A percentile compares a stretch with the other conserved stretches of the same genome.
Conservation (phyloP, 1,284 basidiomycete genomes). For the Entoloma clypeatum region DNA sequence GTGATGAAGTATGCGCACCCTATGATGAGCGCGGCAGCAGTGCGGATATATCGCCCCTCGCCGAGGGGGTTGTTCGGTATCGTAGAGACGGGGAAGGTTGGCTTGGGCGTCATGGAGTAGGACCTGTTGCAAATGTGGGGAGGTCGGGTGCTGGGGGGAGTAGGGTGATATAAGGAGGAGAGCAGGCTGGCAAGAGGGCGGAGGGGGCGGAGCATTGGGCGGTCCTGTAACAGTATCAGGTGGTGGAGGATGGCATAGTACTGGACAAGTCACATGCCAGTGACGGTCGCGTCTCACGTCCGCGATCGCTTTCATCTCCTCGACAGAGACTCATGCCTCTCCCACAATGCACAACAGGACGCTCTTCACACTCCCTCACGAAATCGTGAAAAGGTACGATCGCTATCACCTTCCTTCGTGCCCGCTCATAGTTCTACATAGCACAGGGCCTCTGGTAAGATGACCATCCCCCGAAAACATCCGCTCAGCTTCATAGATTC, state of each 20-base stretch:
- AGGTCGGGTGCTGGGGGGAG: too few relatives aligned
- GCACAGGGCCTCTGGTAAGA: slow-evolving; percentile 19
- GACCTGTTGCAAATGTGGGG: too few relatives aligned
- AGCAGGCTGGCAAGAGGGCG: slow-evolving; percentile 5
- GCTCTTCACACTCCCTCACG: slow-evolving; percentile 10
- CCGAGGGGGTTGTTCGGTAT: slow-evolving; percentile 62
- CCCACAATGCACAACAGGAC: not conserved
- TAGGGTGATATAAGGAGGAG: slow-evolving; percentile 2
- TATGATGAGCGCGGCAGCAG: slow-evolving; percentile 71
- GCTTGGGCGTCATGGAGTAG: not conserved
- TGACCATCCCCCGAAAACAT: not conserved
- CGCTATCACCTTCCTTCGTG: not conserved
- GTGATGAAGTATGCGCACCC: slow-evolving; percentile 43
- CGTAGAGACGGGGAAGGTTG: slow-evolving; percentile 49
- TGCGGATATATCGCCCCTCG: slow-evolving; percentile 64
- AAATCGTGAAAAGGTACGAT: slow-evolving; percentile 16
- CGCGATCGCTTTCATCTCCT: too few relatives aligned
- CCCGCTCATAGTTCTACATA: not conserved
- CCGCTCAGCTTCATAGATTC: slow-evolving; percentile 14
- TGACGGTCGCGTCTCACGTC: not conserved
- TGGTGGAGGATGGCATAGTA: too few relatives aligned
- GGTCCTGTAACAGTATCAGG: too few relatives aligned
- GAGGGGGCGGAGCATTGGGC: slow-evolving; percentile 7
- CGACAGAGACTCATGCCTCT: not conserved
- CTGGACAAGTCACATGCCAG: not conserved